Percentiles rank a stretch among this genome's conserved stretches.
Conservation (phyloP, 257 asterid genomes). For the Salvia rosmarinus region DNA sequence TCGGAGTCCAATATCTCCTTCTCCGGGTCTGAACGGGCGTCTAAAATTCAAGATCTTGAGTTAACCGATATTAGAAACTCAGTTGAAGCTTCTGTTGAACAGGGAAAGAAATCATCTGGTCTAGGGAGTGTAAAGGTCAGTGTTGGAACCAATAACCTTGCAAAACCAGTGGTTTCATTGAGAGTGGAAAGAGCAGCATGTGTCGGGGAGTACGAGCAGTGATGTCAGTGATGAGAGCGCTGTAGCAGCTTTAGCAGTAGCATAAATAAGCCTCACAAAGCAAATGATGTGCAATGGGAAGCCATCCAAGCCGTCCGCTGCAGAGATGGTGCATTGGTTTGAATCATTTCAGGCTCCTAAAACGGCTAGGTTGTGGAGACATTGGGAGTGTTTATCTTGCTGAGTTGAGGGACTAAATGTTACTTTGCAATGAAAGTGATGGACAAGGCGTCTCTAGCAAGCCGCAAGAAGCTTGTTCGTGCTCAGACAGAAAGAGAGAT, state of each 20-base stretch:
- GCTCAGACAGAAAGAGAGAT: slow-evolving; percentile 84
- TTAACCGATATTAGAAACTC: slow-evolving; percentile 36
- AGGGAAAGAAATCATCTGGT: slow-evolving; percentile 49
- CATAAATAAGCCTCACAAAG: slow-evolving; percentile 72
- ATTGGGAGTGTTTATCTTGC: slow-evolving; percentile 77
- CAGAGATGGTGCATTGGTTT: slow-evolving; percentile 58
- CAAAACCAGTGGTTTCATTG: slow-evolving; percentile 53
- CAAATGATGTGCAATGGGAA: slow-evolving; percentile 72
- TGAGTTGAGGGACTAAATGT: slow-evolving; percentile 70
- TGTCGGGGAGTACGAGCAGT: slow-evolving; percentile 75
- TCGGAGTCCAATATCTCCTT: slow-evolving; percentile 38
- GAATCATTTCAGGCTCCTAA: slow-evolving; percentile 68
- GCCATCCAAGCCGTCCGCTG: slow-evolving; percentile 68
- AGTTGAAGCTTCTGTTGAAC: slow-evolving; percentile 39
- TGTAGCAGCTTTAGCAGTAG: slow-evolving; percentile 73
- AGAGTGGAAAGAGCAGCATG: slow-evolving; percentile 72
- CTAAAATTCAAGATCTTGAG: slow-evolving; percentile 36
- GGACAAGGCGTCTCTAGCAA: slow-evolving; percentile 69
- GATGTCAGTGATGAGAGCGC: slow-evolving; percentile 72
- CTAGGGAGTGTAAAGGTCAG: slow-evolving; percentile 49
- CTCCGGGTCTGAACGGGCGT: slow-evolving; percentile 20
- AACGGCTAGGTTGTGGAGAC: slow-evolving; percentile 73
- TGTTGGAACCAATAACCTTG: slow-evolving; percentile 56
- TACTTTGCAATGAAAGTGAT: slow-evolving; percentile 76
- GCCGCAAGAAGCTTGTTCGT: slow-evolving; percentile 75